A percentile compares a stretch with the other conserved stretches of the same genome.
Conservation (phyloP, 768 basidiomycete genomes). For the Calvatia gigantea region DNA sequence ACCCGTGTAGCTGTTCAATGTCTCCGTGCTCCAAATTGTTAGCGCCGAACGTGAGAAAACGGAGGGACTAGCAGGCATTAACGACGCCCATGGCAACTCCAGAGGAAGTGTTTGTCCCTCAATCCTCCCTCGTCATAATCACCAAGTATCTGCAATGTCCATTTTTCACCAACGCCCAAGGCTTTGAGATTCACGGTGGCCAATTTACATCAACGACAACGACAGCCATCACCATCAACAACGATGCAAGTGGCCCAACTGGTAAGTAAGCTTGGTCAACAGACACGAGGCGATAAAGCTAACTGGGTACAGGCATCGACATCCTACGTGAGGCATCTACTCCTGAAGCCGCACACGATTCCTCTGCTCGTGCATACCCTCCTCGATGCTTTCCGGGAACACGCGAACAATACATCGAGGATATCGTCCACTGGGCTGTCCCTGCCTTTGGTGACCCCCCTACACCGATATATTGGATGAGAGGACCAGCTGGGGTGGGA, state of each 20-base stretch:
- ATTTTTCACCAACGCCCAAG: background rate
- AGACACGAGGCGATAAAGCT: background rate
- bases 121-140: too few relatives aligned
- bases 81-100: too few relatives aligned
- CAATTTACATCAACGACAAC: background rate
- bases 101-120: too few relatives aligned
- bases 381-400: background rate
- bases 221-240: background rate
- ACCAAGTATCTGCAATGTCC: background rate
- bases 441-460: background rate
- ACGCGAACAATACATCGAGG: constrained; percentile 2
- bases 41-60: too few relatives aligned
- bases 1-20: too few relatives aligned
- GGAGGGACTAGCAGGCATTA: too few relatives aligned
- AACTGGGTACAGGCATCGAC: background rate
- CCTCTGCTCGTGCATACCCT: background rate
- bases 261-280: background rate
- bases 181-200: background rate
- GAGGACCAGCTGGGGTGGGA: background rate
- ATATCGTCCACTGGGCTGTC: constrained; percentile 1
- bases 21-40: too few relatives aligned
- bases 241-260: background rate
- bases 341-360: background rate
- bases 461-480: background rate
- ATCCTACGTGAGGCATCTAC: background rate